Conservation (phyloP, 140 eudicot species). For the Cichorium intybus region DNA sequence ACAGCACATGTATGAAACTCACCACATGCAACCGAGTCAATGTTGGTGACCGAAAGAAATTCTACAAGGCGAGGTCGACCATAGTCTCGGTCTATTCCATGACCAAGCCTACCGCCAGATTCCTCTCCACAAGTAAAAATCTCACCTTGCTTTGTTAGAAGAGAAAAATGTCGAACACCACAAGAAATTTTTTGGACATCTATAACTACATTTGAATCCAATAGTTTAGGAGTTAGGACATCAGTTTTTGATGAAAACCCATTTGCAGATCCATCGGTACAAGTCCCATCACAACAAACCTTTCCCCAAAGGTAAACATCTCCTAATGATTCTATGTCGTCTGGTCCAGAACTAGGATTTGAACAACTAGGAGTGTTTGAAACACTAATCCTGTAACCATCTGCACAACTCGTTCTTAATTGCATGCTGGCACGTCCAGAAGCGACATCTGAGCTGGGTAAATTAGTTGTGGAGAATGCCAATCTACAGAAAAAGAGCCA, state of each 20-base stretch:
- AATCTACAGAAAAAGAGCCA: slow-evolving; percentile 37
- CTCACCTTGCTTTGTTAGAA: slow-evolving; percentile 92
- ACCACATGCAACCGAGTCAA: slow-evolving; percentile 82
- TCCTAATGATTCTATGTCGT: slow-evolving; percentile 88
- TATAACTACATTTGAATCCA: slow-evolving; percentile 79
- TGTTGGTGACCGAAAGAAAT: slow-evolving; percentile 54
- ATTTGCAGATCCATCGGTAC: slow-evolving; percentile 36
- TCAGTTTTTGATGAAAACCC: slow-evolving; percentile 43
- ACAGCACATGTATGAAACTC: slow-evolving; percentile 89
- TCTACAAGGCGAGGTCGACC: slow-evolving; percentile 70
- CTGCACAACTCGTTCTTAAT: slow-evolving; percentile 67
- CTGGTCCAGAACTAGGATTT: slow-evolving; percentile 72
- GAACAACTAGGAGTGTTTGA: slow-evolving; percentile 93
- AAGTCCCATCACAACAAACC: slow-evolving; percentile 53
- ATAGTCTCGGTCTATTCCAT: slow-evolving; percentile 65
- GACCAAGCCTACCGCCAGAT: slow-evolving; percentile 91
- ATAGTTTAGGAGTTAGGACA: slow-evolving; percentile 53
- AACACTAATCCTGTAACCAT: slow-evolving; percentile 77
- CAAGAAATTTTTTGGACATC: slow-evolving; percentile 85
- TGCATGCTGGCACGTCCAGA: slow-evolving; percentile 73
- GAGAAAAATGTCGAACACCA: slow-evolving; percentile 81
- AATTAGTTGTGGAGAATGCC: slow-evolving; percentile 15
- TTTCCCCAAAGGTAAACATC: slow-evolving; percentile 94
- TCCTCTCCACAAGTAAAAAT: slow-evolving; percentile 97
- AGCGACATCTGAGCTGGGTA: slow-evolving; percentile 61